Evolutionary conservation across 192 early-diverging fungal genomes (phyloP).

Genomic region (Paraglomus occultum): DNA sequence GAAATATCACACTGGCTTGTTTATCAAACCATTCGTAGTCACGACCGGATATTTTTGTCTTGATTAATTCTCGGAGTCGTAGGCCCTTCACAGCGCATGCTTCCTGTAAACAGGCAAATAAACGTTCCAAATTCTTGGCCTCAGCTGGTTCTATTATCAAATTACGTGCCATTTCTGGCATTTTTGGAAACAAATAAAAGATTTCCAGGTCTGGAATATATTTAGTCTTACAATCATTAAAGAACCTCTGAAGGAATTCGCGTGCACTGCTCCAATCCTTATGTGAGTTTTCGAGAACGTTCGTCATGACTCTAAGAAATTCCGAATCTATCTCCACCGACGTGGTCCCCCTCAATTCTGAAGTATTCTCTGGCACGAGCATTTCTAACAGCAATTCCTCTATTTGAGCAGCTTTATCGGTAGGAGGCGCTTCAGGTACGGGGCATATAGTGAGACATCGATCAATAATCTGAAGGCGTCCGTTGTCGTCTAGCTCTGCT

Average conservation of each 20-base stretch:
- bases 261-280: conserved; percentile 26
- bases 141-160: conserved; percentile 12
- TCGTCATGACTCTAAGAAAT: conserved; percentile 5
- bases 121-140: conserved; percentile 6
- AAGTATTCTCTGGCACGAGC: background rate
- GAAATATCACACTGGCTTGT: background rate
- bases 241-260: conserved; percentile 14
- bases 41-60: background rate
- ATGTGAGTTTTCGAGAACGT: conserved; percentile 19
- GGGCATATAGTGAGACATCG: conserved; percentile 10
- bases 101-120: conserved; percentile 18
- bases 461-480: conserved; percentile 6
- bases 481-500: background rate
- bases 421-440: conserved; percentile 1
- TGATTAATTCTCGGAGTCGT: conserved; percentile 20
- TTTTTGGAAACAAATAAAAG: conserved; percentile 12
- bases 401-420: conserved; percentile 4
- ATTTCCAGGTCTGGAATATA: conserved; percentile 14
- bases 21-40: conserved; percentile 5
- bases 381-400: background rate
- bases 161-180: conserved; percentile 15
- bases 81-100: background rate
- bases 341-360: background rate
- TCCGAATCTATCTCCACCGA: conserved; percentile 13
- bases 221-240: conserved; percentile 28